Evolutionary conservation across 1,284 basidiomycete genomes (phyloP), one percentile per base, ranked within the genome.

Genomic region (Peniophora sp.): DNA sequence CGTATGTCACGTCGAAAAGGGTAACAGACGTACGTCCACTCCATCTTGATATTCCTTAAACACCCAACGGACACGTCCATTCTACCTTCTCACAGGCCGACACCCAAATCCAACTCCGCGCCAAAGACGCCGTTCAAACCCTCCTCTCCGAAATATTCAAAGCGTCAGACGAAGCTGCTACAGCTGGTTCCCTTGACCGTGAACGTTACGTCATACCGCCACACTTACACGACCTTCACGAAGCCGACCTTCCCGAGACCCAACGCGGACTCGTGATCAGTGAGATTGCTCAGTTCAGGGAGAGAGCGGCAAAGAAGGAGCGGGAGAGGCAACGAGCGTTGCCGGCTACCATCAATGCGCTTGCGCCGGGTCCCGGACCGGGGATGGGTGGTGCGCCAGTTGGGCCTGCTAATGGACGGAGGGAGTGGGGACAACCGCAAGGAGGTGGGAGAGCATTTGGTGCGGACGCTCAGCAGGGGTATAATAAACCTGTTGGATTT

Each of bases 241-340:
- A 95, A 70, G 90, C 92, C 48, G 94, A 97, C 62, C 77, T 98
- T 24, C 94, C 94, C n/a, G 94, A 96, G 68, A 89, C 90, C 1
- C 92, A 95, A 66, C 86, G 94, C 20, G 92, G 89, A 2, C 85
- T 91, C 27, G 94, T 98, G 51, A 86, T 97, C 52, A 91, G 86
- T 34, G 94, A 97, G 64, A 98, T 98, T 54, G 92, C 93, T 1
- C 86, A 93, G 60, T 97, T 95, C 67, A 79, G 92, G 50, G 90
- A 93, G 67, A 79, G 87, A 15, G 87, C 91, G 0, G 91, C 88
- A 12, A 90, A 91, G 63, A 74, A 88, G 24, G 92, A 95, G 61
- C 78, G 87, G 32, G 89, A 94, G 66, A 87, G 88, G 60, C 70
- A 75, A 49, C 72, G 86, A 35, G 85, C 85, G 58, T 88, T 87